Percentiles rank a stretch among this genome's conserved stretches.
Evolutionary conservation across 495 filamentous ascomycete genomes (phyloP).

Genomic region (Daldinia bambusicola): DNA sequence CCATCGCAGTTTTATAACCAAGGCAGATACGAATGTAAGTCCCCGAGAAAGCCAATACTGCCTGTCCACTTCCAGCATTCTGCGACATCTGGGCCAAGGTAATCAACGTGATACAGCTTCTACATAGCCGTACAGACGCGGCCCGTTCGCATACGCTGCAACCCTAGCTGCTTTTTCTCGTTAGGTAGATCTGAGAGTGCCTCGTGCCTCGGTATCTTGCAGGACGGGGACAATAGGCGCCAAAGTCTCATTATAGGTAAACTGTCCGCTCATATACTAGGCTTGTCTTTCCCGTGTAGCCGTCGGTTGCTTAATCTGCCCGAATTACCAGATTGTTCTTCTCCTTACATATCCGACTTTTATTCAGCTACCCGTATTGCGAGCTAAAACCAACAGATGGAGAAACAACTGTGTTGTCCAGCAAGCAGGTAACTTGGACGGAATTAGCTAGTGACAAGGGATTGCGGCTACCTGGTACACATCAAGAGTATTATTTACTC

Average conservation of each 20-base stretch:
- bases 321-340: neutral
- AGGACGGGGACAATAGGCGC: neutral
- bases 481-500: too few species aligned
- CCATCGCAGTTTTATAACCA: too few species aligned
- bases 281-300: neutral
- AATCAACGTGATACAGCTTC: conserved; percentile 6
- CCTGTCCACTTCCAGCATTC: neutral
- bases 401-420: too few species aligned
- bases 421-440: too few species aligned
- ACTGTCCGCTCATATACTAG: neutral
- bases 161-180: neutral
- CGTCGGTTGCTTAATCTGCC: neutral
- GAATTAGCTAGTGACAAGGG: too few species aligned
- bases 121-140: neutral
- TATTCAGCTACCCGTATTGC: too few species aligned
- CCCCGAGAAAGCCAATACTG: too few species aligned
- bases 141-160: neutral
- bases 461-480: neutral
- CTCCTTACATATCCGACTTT: too few species aligned
- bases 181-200: neutral
- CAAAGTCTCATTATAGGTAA: neutral
- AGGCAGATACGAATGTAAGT: too few species aligned
- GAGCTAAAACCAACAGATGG: too few species aligned
- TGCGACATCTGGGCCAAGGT: neutral
- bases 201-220: conserved; percentile 4